Base-by-base conservation (phyloP, 2,329 filamentous ascomycete species). In the Aureobasidium subglaciale region DNA sequence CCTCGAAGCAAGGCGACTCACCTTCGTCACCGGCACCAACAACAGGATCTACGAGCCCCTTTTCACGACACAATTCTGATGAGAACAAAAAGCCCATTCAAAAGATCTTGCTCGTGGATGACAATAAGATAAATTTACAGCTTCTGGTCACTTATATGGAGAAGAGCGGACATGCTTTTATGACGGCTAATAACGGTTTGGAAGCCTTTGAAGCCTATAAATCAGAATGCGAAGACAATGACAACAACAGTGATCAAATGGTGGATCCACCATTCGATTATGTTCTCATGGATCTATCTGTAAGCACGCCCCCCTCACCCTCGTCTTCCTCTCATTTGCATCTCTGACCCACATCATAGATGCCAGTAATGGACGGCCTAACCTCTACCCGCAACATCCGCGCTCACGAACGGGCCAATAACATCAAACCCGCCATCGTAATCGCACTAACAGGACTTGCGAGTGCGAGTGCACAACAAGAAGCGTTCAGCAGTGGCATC, bases 261-360 rank as follows among this genome's bases (percentile, higher is more conserved):
- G 20, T 10, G 13, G 41, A 55, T 10, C 18, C 54, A 6, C 56
- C 46, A 1, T 57, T 53, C 50, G 71, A 73, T 37, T 71, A 75
- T 41, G 71, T 78, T 2, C 69, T 78, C 11, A 78, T 78, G 74
- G 75, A 63, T 25, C 56, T 61, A 29, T 24, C 50, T 53, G 37
- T 40, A 40, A 20, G 37, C 22, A n/a, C 22, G 34, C 8, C 8
- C 16, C 16, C 16, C 29, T 30, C 29, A 7, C 34, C 34, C 34
- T 37, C 34, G 13, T 2, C 8, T 37, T 24, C 5, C 13, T 7
- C 34, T n/a, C 9, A 7, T 15, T 37, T n/a, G 10, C 13, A 6
- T 35, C 32, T n/a, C n/a, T n/a, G n/a, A 35, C 13, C 6, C n/a
- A 40, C 4, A 18, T 20, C 1, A 20, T 2, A 40, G 16, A 57